Evolutionary conservation across 805 yeast genomes (phyloP), one percentile per base, ranked within the genome.

Genomic region (Candida methanosorbosa): DNA sequence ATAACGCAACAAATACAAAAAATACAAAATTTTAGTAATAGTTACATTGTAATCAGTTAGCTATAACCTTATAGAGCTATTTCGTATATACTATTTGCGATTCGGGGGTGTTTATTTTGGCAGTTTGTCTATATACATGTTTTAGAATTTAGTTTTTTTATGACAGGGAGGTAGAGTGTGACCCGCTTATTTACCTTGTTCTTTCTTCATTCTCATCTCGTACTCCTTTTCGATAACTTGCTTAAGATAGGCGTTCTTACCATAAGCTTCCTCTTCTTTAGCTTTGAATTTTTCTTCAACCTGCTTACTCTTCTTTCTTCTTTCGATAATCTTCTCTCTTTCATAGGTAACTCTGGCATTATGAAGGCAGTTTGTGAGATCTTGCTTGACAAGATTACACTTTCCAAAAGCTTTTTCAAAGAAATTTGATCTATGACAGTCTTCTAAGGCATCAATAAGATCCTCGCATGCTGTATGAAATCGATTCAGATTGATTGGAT

Each of bases 361-460:
- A 50, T 86, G 92, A 18, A 94, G 65, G 59, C 98, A 90, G 49
- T 74, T 64, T 24, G 81, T 61, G 35, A 92, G 66, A 34, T 82
- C 88, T 42, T 81, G 84, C 49, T 87, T 87, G 48, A 81, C 79
- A 35, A 78, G 76, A 57, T 86, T 85, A 61, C 98, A 90, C 39
- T 73, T 66, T 19, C 97, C 97, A 45, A 85, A 63, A 7, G 83
- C 78, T 53, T 82, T 75, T 44, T 73, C 69, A 39, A 81, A 46
- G 44, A 78, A 81, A 36, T 78, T 81, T 36, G 68, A 68, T 38
- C 75, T 69, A 49, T 88, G 96, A 54, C 98, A 90, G 52, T 84
- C 80, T 48, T 90, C 95, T 5, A 90, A 70, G 0, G 94, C 96
- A 41, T 80, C 78, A 55, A 92, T 86, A 27, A 86, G 69, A 41